Evolutionary conservation across 495 filamentous ascomycete genomes (phyloP).

Genomic region (Astrothelium macrocarpum): DNA sequence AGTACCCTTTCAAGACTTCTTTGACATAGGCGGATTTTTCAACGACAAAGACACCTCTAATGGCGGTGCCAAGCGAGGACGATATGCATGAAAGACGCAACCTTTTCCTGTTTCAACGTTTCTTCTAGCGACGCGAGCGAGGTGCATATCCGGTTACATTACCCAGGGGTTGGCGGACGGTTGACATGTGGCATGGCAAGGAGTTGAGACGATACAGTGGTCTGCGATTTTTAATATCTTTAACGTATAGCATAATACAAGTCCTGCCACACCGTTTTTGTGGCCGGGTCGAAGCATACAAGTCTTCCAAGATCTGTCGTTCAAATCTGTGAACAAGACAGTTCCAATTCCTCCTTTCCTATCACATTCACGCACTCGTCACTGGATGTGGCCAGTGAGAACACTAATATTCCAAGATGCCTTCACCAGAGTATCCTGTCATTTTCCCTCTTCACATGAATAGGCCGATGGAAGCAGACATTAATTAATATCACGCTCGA

Average conservation of each 20-base stretch:
- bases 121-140: neutral
- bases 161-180: neutral
- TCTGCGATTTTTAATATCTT: neutral
- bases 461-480: too few species aligned
- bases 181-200: neutral
- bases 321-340: too few species aligned
- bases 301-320: neutral
- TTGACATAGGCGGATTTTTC: conserved; percentile 61
- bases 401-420: too few species aligned
- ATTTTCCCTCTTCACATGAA: too few species aligned
- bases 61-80: conserved; percentile 53
- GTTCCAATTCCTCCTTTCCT: too few species aligned
- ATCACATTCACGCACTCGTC: too few species aligned
- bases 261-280: neutral
- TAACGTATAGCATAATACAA: neutral
- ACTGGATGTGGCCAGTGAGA: too few species aligned
- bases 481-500: too few species aligned
- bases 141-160: neutral
- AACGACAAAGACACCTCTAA: conserved; percentile 55
- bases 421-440: too few species aligned
- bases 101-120: neutral
- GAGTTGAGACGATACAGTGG: neutral
- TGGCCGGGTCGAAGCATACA: neutral
- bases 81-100: conserved; percentile 46
- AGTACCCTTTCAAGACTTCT: conserved; percentile 67